phyloP scores from a whole-genome alignment of 2,329 filamentous ascomycete genomes.

The Aspergillus clavatus region DNA sequence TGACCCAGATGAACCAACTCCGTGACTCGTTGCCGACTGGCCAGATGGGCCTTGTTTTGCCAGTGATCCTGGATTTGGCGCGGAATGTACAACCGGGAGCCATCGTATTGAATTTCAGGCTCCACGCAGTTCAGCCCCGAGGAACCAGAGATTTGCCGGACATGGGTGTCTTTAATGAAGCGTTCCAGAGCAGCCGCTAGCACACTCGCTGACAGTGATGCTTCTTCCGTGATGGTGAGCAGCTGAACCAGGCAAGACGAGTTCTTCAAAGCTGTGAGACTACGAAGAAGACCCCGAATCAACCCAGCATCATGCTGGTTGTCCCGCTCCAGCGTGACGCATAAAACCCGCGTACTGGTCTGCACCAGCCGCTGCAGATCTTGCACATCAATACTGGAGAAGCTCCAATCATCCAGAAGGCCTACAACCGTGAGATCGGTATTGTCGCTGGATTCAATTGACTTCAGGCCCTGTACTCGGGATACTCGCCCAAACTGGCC shows the following conservation, averaged over 20 bases:
- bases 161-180: not conserved
- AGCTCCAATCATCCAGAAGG: not conserved
- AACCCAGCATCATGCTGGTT: not conserved
- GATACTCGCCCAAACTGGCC: not conserved
- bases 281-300: conserved; percentile 5
- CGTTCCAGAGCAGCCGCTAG: conserved; percentile 2
- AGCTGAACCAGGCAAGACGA: conserved; percentile 2
- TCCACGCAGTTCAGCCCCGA: not conserved
- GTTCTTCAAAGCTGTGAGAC: not conserved
- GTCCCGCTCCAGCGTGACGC: too few relatives aligned
- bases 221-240: not conserved
- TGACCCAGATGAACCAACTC: not conserved
- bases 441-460: not conserved
- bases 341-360: not conserved
- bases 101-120: not conserved
- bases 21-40: not conserved
- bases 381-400: not conserved
- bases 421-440: not conserved
- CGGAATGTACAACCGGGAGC: not conserved
- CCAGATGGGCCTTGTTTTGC: not conserved
- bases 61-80: not conserved
- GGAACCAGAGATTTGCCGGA: not conserved
- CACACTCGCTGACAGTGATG: not conserved
- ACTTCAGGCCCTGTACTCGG: not conserved
- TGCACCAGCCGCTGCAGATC: not conserved